Evolutionary conservation across 192 early-diverging fungal species (phyloP).

Genomic region (Coemansia sp.): DNA sequence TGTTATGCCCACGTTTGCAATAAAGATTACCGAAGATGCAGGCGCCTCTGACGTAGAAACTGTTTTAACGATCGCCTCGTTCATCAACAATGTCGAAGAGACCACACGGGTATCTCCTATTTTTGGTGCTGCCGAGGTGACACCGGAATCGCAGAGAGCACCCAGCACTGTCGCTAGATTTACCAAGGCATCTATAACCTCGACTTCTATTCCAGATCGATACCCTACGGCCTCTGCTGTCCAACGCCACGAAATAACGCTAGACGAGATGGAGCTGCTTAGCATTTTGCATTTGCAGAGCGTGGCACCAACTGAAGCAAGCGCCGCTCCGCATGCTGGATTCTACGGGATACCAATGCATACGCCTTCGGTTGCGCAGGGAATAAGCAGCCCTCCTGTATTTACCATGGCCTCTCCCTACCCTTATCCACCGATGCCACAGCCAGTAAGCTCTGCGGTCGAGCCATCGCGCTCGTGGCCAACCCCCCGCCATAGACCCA

Average conservation of each 20-base stretch:
- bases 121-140: conserved; percentile 5
- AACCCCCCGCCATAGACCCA: not conserved
- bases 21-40: conserved; percentile 35
- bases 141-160: not conserved
- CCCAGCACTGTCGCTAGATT: not conserved
- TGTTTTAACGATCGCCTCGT: conserved; percentile 27
- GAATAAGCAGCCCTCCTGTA: not conserved
- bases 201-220: not conserved
- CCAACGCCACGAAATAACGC: conserved; percentile 25
- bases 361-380: not conserved
- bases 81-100: not conserved
- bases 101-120: conserved; percentile 1
- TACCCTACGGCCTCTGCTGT: not conserved
- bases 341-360: conserved; percentile 1
- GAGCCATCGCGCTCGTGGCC: not conserved
- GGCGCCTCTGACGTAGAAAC: conserved; percentile 12
- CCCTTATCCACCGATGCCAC: not conserved
- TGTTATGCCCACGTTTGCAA: conserved; percentile 43
- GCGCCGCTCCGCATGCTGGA: not conserved
- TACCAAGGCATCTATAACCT: not conserved
- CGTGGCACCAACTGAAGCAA: not conserved
- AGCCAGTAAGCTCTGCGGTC: not conserved
- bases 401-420: not conserved
- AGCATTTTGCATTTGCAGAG: conserved; percentile 23
- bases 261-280: conserved; percentile 29